Base-by-base conservation (phyloP, 2,329 filamentous ascomycete species). In the Nectriaceae sp. region DNA sequence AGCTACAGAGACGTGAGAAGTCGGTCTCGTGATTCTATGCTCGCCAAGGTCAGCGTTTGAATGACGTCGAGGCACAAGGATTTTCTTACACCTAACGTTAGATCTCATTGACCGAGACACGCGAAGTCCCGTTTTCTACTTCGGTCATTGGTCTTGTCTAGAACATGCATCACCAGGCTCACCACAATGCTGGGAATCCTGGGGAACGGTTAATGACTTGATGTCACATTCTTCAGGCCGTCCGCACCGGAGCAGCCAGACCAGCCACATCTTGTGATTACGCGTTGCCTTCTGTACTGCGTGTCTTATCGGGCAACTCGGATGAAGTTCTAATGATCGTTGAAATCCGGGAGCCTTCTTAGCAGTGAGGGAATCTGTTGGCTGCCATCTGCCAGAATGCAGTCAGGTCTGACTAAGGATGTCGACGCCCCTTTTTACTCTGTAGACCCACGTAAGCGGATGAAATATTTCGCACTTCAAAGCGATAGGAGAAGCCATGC, bases 21-120 rank as follows among this genome's bases (percentile, higher is more conserved):
- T 24, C 38, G 55, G 46, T 35, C 55, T 53, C 46, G 55, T 58
- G 55, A 56, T 37, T 35, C 21, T 46, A 40, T 40, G 38, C 42
- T 31, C 45, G 19, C 37, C 37, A 39, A 39, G 19, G 18, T 39
- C 37, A 10, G 37, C 5, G 5, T 50, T 26, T 29, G n/a, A 36
- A 45, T 57, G 55, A 57, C 55, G 55, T 57, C 55, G 46, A 5
- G 36, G n/a, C n/a, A n/a, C n/a, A n/a, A n/a, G n/a, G n/a, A n/a
- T n/a, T n/a, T n/a, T n/a, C 26, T 10, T 31, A 10, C 26, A 15
- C 26, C 26, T 15, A 15, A 31, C 26, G 26, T 15, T 15, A 15
- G 15, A 31, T 31, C 10, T 15, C 26, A 15, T 15, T 31, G 10
- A 31, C 26, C 26, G 26, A 31, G 26, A 31, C 26, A 31, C 15